These are phyloP conservation scores for Irpex sp. DNA, from an alignment of 1,284 basidiomycete genomes.

Conservation along the genomic window DNA sequence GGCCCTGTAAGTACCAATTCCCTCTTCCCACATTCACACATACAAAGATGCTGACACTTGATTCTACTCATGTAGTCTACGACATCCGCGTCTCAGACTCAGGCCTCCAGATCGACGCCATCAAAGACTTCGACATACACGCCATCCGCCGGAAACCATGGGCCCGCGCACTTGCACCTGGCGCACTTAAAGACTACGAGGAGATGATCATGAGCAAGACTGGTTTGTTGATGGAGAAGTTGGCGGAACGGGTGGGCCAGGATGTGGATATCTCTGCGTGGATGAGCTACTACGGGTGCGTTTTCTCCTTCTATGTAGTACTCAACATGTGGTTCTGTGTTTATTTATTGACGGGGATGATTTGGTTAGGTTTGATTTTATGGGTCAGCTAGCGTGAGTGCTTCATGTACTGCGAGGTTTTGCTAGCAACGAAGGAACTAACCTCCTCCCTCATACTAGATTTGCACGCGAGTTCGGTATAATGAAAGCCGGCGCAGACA, in stretches of 20 bases:
- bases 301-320: neutral
- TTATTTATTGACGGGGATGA: neutral
- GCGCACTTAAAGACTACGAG: neutral
- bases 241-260: slow-evolving; percentile 2
- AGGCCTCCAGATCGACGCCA: neutral
- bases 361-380: neutral
- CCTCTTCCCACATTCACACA: too few relatives aligned
- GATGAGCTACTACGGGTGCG: slow-evolving; percentile 18
- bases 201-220: neutral
- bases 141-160: slow-evolving; percentile 4
- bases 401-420: neutral
- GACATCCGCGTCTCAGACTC: slow-evolving; percentile 1
- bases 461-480: slow-evolving; percentile 14
- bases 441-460: neutral
- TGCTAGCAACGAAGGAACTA: neutral
- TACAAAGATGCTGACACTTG: neutral
- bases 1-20: slow-evolving; percentile 9
- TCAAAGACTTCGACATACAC: slow-evolving; percentile 11
- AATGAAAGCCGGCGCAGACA: slow-evolving; percentile 10
- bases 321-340: neutral
- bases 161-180: neutral
- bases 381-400: neutral
- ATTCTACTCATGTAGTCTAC: slow-evolving; percentile 6
- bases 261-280: slow-evolving; percentile 13
- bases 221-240: slow-evolving; percentile 1